Conservation (phyloP, 768 basidiomycete genomes). For the Kwoniella mangroviensis region DNA sequence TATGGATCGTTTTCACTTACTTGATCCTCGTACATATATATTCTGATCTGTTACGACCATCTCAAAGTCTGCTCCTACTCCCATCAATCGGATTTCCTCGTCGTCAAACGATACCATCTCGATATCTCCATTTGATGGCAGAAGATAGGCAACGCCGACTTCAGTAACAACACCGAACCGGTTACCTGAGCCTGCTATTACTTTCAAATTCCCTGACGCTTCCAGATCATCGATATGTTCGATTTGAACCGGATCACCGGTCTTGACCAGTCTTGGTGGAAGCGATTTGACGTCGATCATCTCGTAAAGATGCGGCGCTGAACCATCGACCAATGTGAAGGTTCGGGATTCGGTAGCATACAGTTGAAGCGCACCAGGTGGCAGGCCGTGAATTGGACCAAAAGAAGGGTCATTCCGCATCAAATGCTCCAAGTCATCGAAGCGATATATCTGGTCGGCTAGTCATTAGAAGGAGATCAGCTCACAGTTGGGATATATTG, state of each 20-base stretch:
- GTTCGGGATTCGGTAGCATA: conserved; percentile 41
- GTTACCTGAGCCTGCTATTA: conserved; percentile 29
- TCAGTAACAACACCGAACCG: conserved; percentile 32
- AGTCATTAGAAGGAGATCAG: neutral
- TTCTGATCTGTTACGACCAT: conserved; percentile 35
- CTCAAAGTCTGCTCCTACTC: conserved; percentile 39
- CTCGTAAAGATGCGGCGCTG: conserved; percentile 32
- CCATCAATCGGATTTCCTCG: conserved; percentile 32
- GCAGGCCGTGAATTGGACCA: neutral
- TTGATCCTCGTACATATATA: conserved; percentile 34
- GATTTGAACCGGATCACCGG: neutral
- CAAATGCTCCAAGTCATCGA: conserved; percentile 22
- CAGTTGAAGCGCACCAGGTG: conserved; percentile 4
- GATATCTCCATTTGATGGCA: conserved; percentile 20
- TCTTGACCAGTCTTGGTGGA: conserved; percentile 5
- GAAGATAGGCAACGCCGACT: conserved; percentile 35
- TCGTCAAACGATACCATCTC: conserved; percentile 32
- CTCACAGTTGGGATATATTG: neutral
- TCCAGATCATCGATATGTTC: conserved; percentile 37
- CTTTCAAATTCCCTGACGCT: conserved; percentile 23
- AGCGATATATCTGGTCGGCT: conserved; percentile 22
- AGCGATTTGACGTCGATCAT: conserved; percentile 17
- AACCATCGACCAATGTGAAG: conserved; percentile 22
- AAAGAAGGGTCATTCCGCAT: neutral
- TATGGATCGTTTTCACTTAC: conserved; percentile 29